phyloP scores from a whole-genome alignment of 306 rosid species.

The Lathyrus tuberosus region DNA sequence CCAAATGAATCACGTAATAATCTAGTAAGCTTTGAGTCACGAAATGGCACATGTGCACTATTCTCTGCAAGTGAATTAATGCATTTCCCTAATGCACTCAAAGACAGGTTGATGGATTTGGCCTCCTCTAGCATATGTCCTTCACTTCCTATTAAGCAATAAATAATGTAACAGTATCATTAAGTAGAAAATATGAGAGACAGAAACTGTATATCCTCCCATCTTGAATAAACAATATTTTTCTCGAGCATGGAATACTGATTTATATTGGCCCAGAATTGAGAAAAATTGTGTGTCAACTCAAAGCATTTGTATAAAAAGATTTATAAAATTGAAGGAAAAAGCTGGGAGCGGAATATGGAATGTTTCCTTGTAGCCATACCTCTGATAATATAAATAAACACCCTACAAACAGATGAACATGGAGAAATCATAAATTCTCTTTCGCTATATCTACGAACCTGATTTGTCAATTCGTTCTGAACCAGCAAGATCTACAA shows the following conservation, averaged over 20 bases:
- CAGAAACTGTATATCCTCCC: constrained; percentile 23
- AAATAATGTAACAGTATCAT: constrained; percentile 30
- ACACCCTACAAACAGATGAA: constrained; percentile 27
- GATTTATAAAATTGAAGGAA: constrained; percentile 19
- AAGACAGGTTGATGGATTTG: constrained; percentile 92
- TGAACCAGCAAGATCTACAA: constrained; percentile 99
- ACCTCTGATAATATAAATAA: constrained; percentile 26
- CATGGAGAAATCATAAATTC: constrained; percentile 24
- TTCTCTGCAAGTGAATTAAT: constrained; percentile 95
- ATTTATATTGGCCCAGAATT: constrained; percentile 23
- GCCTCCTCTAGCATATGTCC: constrained; percentile 99
- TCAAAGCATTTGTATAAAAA: constrained; percentile 29
- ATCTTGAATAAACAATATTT: constrained; percentile 23
- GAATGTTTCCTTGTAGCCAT: constrained; percentile 31
- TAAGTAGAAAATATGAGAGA: constrained; percentile 31
- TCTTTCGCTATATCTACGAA: constrained; percentile 40
- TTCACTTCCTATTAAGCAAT: constrained; percentile 83
- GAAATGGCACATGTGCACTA: constrained; percentile 91
- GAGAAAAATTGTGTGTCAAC: constrained; percentile 8
- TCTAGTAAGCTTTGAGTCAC: constrained; percentile 99
- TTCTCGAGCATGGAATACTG: constrained; percentile 23
- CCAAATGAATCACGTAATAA: constrained; percentile 95
- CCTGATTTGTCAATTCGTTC: constrained; percentile 99
- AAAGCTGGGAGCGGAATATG: constrained; percentile 5
- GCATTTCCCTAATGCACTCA: constrained; percentile 96